A percentile compares a stretch with the other conserved stretches of the same genome.
Conservation (phyloP, 257 asterid genomes). For the Ilex asprella region DNA sequence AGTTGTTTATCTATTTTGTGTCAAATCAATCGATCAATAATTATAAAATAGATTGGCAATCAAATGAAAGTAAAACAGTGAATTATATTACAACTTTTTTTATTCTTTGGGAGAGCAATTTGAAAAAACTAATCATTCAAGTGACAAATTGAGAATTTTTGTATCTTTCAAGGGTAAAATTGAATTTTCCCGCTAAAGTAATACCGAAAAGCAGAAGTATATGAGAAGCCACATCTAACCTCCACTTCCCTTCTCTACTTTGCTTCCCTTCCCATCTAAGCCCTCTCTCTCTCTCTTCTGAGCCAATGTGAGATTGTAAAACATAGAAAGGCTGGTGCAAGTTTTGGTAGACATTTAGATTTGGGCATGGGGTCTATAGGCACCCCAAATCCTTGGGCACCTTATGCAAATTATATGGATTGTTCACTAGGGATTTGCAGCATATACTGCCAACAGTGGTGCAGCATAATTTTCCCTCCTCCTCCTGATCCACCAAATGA, state of each 20-base stretch:
- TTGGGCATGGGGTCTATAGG: conserved; percentile 45
- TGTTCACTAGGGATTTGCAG: conserved; percentile 79
- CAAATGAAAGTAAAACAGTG: too few relatives aligned
- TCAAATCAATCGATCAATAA: too few relatives aligned
- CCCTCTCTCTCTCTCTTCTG: conserved; percentile 15
- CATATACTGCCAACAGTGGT: conserved; percentile 78
- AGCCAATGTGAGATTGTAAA: neutral
- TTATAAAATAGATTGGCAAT: too few relatives aligned
- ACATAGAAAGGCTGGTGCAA: conserved; percentile 18
- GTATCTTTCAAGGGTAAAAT: neutral
- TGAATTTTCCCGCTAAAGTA: conserved; percentile 2
- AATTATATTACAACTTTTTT: too few relatives aligned
- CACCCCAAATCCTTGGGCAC: conserved; percentile 47
- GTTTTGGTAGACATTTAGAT: conserved; percentile 2
- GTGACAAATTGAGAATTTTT: neutral
- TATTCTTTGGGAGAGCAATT: too few relatives aligned
- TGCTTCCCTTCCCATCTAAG: conserved; percentile 46
- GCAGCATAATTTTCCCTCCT: conserved; percentile 71
- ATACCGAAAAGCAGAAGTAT: conserved; percentile 16
- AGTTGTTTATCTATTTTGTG: too few relatives aligned
- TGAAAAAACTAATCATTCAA: too few relatives aligned
- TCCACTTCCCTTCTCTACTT: conserved; percentile 13
- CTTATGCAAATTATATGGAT: conserved; percentile 46
- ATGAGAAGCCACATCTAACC: conserved; percentile 21
- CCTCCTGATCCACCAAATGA: conserved; percentile 46